phyloP scores from a whole-genome alignment of 1,284 basidiomycete species.

The Mycosarcoma mackinlayi region DNA sequence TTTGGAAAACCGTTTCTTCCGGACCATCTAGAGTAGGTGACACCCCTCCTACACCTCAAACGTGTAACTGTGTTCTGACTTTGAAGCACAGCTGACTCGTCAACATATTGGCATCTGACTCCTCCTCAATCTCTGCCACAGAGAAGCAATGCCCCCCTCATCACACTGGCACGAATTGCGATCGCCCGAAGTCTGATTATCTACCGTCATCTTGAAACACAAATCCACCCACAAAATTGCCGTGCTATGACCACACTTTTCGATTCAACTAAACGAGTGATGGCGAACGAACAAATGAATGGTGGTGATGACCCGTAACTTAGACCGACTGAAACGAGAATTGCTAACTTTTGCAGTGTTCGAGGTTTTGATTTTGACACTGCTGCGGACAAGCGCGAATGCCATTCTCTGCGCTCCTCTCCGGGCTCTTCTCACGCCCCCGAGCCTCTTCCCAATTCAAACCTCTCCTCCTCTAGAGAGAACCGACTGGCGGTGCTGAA shows the following conservation, averaged over 20 bases:
- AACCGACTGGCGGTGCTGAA: constrained; percentile 8
- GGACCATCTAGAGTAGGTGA: constrained; percentile 39
- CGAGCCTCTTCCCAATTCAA: no score
- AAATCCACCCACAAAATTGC: no score
- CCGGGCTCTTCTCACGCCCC: no score
- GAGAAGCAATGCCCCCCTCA: constrained; percentile 48
- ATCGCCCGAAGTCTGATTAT: constrained; percentile 23
- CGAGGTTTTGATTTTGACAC: no score
- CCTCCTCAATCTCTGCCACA: constrained; percentile 11
- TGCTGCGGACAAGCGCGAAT: no score
- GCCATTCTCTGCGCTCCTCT: neutral
- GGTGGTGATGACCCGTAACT: no score
- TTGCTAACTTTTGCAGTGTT: no score
- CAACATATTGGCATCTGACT: neutral
- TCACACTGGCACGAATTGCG: constrained; percentile 47
- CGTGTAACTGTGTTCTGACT: no score
- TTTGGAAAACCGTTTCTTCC: constrained; percentile 45
- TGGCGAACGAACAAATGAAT: constrained; percentile 1
- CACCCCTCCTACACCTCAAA: no score
- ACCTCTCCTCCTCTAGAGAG: constrained; percentile 2
- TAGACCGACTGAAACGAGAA: no score
- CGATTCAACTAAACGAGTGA: constrained; percentile 19
- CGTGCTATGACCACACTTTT: no score
- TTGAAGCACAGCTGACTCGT: neutral
- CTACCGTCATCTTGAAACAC: neutral